A percentile compares a stretch with the other conserved stretches of the same genome.
Conservation (phyloP, 345 rosid species). For the Passiflora organensis region DNA sequence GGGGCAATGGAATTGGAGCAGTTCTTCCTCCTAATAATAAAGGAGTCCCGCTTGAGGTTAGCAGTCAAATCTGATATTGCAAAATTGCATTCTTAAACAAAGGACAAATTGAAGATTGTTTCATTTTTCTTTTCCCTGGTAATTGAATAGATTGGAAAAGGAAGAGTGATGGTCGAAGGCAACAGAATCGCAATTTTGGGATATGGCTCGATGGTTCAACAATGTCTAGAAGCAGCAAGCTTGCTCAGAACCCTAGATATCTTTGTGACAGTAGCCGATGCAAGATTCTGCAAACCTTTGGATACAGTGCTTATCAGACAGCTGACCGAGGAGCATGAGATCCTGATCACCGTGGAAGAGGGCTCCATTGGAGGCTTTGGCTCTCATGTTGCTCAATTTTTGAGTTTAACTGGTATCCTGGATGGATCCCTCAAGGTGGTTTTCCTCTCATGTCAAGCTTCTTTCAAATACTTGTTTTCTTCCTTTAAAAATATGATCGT, state of each 20-base stretch:
- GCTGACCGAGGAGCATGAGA: constrained; percentile 65
- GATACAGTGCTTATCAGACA: constrained; percentile 58
- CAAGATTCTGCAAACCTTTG: constrained; percentile 88
- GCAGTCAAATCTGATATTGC: constrained; percentile 2
- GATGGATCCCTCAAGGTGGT: constrained; percentile 76
- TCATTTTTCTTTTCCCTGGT: not conserved
- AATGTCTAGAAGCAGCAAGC: constrained; percentile 52
- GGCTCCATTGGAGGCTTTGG: constrained; percentile 88
- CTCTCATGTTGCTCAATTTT: constrained; percentile 75
- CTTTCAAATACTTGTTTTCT: not conserved
- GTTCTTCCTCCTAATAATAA: constrained; percentile 48
- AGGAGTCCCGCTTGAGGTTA: constrained; percentile 58
- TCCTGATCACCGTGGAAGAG: constrained; percentile 76
- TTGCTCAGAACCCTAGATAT: constrained; percentile 40
- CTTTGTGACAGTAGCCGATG: constrained; percentile 68
- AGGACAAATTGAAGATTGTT: not conserved
- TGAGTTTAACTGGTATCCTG: constrained; percentile 59
- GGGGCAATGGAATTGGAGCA: constrained; percentile 65
- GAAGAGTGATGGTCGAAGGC: constrained; percentile 69
- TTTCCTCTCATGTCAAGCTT: constrained; percentile 7
- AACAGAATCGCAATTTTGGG: constrained; percentile 69
- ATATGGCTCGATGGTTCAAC: constrained; percentile 73
- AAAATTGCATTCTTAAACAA: not conserved
- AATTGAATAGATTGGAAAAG: constrained; percentile 62
- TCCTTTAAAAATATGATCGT: too few species aligned